Evolutionary conservation across 2,329 filamentous ascomycete species (phyloP), one percentile per base, ranked within the genome.

Genomic region (Sphaerostilbella broomeana): DNA sequence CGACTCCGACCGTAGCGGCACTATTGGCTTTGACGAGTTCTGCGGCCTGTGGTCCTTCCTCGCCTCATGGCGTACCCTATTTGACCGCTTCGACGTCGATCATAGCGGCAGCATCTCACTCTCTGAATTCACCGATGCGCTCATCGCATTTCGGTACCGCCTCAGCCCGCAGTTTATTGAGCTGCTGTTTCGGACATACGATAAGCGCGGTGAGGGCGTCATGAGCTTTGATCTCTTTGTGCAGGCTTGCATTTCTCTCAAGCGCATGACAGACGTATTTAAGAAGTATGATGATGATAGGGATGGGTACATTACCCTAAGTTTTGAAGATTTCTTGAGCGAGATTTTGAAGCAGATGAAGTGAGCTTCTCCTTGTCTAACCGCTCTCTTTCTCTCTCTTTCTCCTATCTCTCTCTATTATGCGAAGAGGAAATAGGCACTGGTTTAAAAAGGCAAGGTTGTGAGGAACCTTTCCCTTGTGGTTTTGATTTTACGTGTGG

Each of bases 191-290:
- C 73, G 77, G 51, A 92, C 86, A 1, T 97, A 94, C 65, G 90
- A 95, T 61, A 88, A 84, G 70, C 73, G 76, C 47, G 66, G 68
- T 49, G 72, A 78, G 56, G 81, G 81, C 25, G 73, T 75, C 52
- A 86, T 88, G 76, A 86, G 82, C 64, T 98, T 98, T 57, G 92
- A 98, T 66, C 65, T 98, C 36, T 98, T 98, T 56, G 92, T 98
- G 45, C 92, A 98, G 71, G 87, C 87, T 37, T 97, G 92, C 63
- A 97, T 98, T 58, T 88, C 81, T 53, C 71, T 98, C 55, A 95
- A 97, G 75, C 77, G 92, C 52, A 97, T 98, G 90, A 98, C 92
- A 44, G 92, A 98, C 62, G 88, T 95, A 19, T 98, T 98, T 62
- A 98, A 98, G 73, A 90, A 89, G 65, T 98, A 97, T 61, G 92